Conservation (phyloP, 805 yeast genomes). For the Scheffersomyces lignosus region DNA sequence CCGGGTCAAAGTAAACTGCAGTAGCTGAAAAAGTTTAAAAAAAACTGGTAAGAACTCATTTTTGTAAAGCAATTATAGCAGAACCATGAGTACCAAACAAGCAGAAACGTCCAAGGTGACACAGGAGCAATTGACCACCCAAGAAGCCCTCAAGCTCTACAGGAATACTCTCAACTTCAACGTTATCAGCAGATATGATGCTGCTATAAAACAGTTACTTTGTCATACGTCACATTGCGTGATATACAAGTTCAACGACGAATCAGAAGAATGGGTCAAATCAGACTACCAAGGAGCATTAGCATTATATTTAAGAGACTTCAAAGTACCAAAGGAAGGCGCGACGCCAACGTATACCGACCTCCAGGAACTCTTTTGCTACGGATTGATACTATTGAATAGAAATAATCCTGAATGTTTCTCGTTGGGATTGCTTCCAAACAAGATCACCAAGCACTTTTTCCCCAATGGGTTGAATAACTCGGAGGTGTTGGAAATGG, state of each 20-base stretch:
- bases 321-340: slow-evolving; percentile 22
- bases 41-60: no score
- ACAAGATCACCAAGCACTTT: slow-evolving; percentile 45
- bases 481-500: slow-evolving; percentile 46
- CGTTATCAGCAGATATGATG: slow-evolving; percentile 76
- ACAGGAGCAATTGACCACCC: slow-evolving; percentile 39
- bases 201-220: slow-evolving; percentile 63
- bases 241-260: slow-evolving; percentile 60
- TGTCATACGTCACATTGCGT: slow-evolving; percentile 73
- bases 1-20: no score
- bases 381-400: slow-evolving; percentile 70
- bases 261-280: slow-evolving; percentile 66
- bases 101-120: slow-evolving; percentile 61
- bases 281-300: slow-evolving; percentile 69
- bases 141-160: slow-evolving; percentile 57
- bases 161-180: slow-evolving; percentile 70
- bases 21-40: no score
- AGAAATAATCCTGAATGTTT: slow-evolving; percentile 69
- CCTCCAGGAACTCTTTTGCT: slow-evolving; percentile 51
- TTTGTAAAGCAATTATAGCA: background rate
- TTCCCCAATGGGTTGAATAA: slow-evolving; percentile 36
- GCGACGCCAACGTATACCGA: slow-evolving; percentile 24
- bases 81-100: slow-evolving; percentile 14
- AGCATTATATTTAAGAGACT: slow-evolving; percentile 60
- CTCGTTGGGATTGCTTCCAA: slow-evolving; percentile 66